Base-by-base conservation (phyloP, 2,329 filamentous ascomycete species). In the Phialemoniopsis sp. region DNA sequence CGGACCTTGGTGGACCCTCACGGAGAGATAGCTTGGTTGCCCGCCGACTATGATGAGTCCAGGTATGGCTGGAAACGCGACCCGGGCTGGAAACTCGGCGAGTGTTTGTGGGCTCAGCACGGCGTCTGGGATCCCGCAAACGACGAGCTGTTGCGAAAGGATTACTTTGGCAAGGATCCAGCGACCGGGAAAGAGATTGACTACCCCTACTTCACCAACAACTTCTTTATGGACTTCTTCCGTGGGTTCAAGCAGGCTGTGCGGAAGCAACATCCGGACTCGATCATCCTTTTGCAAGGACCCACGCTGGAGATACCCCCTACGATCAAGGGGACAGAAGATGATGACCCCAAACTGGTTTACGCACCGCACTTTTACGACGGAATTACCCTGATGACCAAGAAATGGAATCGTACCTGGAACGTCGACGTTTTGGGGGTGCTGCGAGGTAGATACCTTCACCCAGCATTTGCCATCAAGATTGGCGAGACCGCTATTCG, bases 361-460 rank as follows among this genome's bases (percentile, higher is more conserved):
- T 97, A 96, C 59, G 85, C 93, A 9, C 89, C 90, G 2, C 93
- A 98, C 63, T 98, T 88, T 58, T 98, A 98, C 60, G 93, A 98
- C 52, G 93, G 93, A 10, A 85, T 98, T 40, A 98, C 93, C 0
- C 72, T 98, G 4, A 87, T 98, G 76, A 97, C 89, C 12, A 98
- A 98, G 66, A 95, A 95, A 61, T 98, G 93, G 93, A 98, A 97
- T 57, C 85, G 90, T 30, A 82, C 85, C 13, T 98, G 93, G 86
- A 98, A 98, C 51, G 86, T 98, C 8, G 93, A 98, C 58, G 88
- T 98, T 5, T 81, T 98, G 37, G 93, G 93, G 3, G 79, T 98
- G 13, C 70, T 98, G 32, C 84, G 93, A 34, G 93, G 93, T 12
- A 85, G 84, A 48, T 98, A 98, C 56, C 72, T 87, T 49, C 86